phyloP scores from a whole-genome alignment of 768 basidiomycete species.

The Trametes maxima region DNA sequence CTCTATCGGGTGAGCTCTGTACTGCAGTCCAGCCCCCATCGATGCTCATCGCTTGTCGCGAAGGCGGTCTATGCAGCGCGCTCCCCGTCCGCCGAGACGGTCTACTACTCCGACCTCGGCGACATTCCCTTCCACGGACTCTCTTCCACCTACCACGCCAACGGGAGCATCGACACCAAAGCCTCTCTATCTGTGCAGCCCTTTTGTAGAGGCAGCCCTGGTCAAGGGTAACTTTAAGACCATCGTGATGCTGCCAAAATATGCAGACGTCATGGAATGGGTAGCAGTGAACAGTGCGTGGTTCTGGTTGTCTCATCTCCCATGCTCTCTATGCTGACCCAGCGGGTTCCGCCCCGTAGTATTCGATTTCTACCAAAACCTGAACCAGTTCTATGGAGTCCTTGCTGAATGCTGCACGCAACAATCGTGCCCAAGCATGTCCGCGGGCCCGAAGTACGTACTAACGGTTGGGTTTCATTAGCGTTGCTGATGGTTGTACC shows the following conservation, averaged over 20 bases:
- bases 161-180: conserved; percentile 49
- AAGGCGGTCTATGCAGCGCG: conserved; percentile 77
- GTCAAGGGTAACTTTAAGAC: conserved; percentile 99
- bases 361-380: conserved; percentile 95
- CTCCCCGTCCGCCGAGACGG: conserved; percentile 68
- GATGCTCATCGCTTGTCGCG: conserved; percentile 16
- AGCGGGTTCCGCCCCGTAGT: conserved; percentile 49
- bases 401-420: conserved; percentile 92
- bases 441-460: conserved; percentile 80
- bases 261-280: conserved; percentile 96
- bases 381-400: conserved; percentile 96
- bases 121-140: conserved; percentile 51
- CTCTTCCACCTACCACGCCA: conserved; percentile 42
- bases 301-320: conserved; percentile 17
- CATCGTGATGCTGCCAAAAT: conserved; percentile 94
- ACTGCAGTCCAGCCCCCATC: background rate
- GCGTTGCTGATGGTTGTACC: background rate
- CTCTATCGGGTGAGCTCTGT: conserved; percentile 65
- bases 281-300: conserved; percentile 88
- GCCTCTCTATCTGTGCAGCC: conserved; percentile 88
- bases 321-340: background rate
- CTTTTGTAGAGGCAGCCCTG: conserved; percentile 92
- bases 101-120: conserved; percentile 76
- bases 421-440: conserved; percentile 89
- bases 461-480: background rate